Base-by-base conservation (phyloP, 352 stramenopile species). In the Pythium brassicae region DNA sequence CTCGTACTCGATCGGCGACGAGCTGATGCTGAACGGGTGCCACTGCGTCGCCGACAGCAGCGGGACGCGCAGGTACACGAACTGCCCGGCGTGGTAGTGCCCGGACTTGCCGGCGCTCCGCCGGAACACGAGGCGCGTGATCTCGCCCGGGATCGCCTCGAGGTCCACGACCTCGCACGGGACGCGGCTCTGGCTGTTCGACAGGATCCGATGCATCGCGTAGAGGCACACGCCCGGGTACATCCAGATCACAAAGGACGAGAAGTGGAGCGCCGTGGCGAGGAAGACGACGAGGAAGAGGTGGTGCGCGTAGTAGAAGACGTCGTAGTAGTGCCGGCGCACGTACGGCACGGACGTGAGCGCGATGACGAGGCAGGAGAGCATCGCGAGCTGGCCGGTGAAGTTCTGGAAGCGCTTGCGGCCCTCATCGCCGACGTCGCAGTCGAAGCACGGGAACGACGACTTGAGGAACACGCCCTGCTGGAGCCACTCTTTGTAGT, bases 231-330 rank as follows among this genome's bases (percentile, higher is more conserved):
- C 69, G 15, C 69, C 70, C 15, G 80, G 76, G 57, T 92, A 94
- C 76, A 92, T 88, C 78, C 78, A 94, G 32, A 91, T 89, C 40
- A 94, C 77, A 45, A 92, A 90, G 25, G 76, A 76, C 48, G 72
- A 79, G 37, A 87, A 94, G 71, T 94, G 84, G 34, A 94, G 59
- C 19, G 71, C 71, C 48, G 68, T 71, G 46, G 73, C 65, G 58
- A 92, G 61, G 47, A 90, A 64, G 66, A 91, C 84, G 22, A 94
- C 57, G 37, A 97, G 73, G 65, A 95, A 95, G 40, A 95, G 72
- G 61, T 94, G 83, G 65, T 96, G 87, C 54, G 71, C 74, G 69
- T 93, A 94, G 71, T 95, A 93, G 52, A 97, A 97, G 29, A 92
- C 44, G 49, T 89, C 78, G 63, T 94, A 97, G 72, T 76, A 86